A percentile compares a stretch with the other conserved stretches of the same genome.
Evolutionary conservation across 768 basidiomycete genomes (phyloP).

Genomic region (Termitomyces sp.): DNA sequence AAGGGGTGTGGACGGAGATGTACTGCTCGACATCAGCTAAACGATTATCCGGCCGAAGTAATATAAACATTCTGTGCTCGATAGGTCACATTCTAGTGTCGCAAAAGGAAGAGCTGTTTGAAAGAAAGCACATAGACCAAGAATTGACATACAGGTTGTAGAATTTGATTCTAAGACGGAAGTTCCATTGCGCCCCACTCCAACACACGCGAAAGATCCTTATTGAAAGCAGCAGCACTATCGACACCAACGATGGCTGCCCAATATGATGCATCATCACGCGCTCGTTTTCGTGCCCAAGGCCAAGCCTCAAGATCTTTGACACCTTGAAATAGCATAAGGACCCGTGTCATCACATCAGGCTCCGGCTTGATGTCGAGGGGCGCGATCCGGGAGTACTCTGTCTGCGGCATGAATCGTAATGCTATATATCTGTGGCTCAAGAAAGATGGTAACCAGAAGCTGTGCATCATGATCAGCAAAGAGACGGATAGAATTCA

Average conservation of each 20-base stretch:
- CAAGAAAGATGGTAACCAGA: slow-evolving; percentile 40
- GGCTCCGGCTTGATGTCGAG: slow-evolving; percentile 35
- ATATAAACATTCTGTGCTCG: background rate
- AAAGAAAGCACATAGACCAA: background rate
- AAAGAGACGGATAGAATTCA: background rate
- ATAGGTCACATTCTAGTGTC: background rate
- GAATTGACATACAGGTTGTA: background rate
- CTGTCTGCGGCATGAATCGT: slow-evolving; percentile 40
- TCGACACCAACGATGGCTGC: slow-evolving; percentile 31
- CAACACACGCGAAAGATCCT: slow-evolving; percentile 31
- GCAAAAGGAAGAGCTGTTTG: background rate
- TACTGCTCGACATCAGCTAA: background rate
- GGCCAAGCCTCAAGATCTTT: slow-evolving; percentile 23
- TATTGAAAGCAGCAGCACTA: slow-evolving; percentile 19
- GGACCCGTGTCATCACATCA: slow-evolving; percentile 39
- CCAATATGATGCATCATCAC: slow-evolving; percentile 25
- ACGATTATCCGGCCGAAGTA: background rate
- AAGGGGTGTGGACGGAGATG: background rate
- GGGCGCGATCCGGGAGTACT: slow-evolving; percentile 36
- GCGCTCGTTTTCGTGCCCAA: slow-evolving; percentile 13
- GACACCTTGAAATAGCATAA: slow-evolving; percentile 45
- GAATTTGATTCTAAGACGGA: background rate
- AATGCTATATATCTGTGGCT: slow-evolving; percentile 38
- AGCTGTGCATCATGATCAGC: slow-evolving; percentile 19
- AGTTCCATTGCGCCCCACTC: slow-evolving; percentile 51